Evolutionary conservation across 441 rosid genomes (phyloP).

Genomic region (Gossypium davidsonii): DNA sequence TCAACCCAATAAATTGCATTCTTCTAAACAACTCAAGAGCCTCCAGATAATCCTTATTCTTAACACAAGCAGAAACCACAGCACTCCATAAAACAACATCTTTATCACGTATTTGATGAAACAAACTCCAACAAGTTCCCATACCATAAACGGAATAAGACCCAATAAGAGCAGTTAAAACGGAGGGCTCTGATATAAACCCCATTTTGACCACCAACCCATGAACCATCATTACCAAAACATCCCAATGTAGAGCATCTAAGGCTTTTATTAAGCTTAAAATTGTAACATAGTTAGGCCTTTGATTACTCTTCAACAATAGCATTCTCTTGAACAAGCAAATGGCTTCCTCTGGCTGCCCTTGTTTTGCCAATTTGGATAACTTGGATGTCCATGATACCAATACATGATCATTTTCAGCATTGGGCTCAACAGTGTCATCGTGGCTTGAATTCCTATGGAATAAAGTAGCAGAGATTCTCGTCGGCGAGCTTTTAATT

Average conservation of each 20-base stretch:
- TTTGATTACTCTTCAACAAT: slow-evolving; percentile 11
- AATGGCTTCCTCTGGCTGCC: slow-evolving; percentile 21
- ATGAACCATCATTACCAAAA: slow-evolving; percentile 16
- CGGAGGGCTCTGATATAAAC: slow-evolving; percentile 17
- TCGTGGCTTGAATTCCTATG: not conserved
- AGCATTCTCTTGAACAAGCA: slow-evolving; percentile 24
- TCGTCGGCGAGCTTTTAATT: not conserved
- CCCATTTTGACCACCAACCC: slow-evolving; percentile 24
- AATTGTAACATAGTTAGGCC: slow-evolving; percentile 24
- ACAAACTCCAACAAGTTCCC: slow-evolving; percentile 17
- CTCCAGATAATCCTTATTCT: slow-evolving; percentile 21
- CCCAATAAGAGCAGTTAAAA: slow-evolving; percentile 21
- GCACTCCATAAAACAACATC: slow-evolving; percentile 29
- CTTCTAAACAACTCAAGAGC: slow-evolving; percentile 23
- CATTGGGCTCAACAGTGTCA: not conserved
- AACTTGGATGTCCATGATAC: slow-evolving; percentile 22
- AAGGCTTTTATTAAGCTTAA: slow-evolving; percentile 19
- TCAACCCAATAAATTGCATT: slow-evolving; percentile 20
- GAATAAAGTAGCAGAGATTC: slow-evolving; percentile 1
- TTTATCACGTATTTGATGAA: slow-evolving; percentile 15
- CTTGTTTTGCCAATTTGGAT: slow-evolving; percentile 18
- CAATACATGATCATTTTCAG: slow-evolving; percentile 11
- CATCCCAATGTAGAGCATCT: slow-evolving; percentile 15
- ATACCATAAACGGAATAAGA: slow-evolving; percentile 16
- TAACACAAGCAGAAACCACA: slow-evolving; percentile 22